Evolutionary conservation across 495 filamentous ascomycete genomes (phyloP).

Genomic region (Hypoxylon cercidicola): DNA sequence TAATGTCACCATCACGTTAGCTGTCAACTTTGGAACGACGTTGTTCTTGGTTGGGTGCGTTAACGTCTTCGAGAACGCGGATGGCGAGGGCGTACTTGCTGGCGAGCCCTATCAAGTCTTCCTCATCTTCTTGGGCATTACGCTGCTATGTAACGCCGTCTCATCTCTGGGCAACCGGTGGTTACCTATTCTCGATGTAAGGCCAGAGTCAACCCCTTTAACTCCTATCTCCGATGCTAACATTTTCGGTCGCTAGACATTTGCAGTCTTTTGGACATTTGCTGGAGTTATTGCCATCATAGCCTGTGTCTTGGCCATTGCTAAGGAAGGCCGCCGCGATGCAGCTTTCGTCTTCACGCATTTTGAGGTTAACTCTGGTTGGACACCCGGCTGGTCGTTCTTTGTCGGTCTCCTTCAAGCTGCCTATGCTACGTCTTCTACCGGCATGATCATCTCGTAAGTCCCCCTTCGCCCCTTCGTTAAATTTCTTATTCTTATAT

Average conservation of each 20-base stretch:
- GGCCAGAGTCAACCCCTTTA: constrained; percentile 14
- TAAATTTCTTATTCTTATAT: constrained; percentile 21
- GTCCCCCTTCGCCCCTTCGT: constrained; percentile 3
- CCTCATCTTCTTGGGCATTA: constrained; percentile 68
- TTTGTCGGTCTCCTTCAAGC: constrained; percentile 60
- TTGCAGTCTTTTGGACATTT: constrained; percentile 64
- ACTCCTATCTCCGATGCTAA: constrained; percentile 10
- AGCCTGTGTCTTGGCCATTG: constrained; percentile 55
- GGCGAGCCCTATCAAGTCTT: constrained; percentile 67
- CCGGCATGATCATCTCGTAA: constrained; percentile 63
- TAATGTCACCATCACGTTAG: constrained; percentile 75
- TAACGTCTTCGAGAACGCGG: constrained; percentile 61
- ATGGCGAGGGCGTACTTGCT: constrained; percentile 49
- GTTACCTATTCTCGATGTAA: constrained; percentile 66
- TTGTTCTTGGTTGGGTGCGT: constrained; percentile 63
- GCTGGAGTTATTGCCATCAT: constrained; percentile 57
- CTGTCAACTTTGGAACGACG: constrained; percentile 74
- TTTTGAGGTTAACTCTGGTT: constrained; percentile 59
- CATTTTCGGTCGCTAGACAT: constrained; percentile 47
- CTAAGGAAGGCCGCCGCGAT: constrained; percentile 55
- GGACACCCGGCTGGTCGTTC: constrained; percentile 62
- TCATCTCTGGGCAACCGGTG: constrained; percentile 66
- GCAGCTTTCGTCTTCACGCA: constrained; percentile 55
- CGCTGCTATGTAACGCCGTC: constrained; percentile 63
- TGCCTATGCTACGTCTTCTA: constrained; percentile 63